A percentile compares a stretch with the other conserved stretches of the same genome.
These are phyloP conservation scores for Biscogniauxia marginata DNA, from an alignment of 2,329 filamentous ascomycete species.

Conservation along the genomic window DNA sequence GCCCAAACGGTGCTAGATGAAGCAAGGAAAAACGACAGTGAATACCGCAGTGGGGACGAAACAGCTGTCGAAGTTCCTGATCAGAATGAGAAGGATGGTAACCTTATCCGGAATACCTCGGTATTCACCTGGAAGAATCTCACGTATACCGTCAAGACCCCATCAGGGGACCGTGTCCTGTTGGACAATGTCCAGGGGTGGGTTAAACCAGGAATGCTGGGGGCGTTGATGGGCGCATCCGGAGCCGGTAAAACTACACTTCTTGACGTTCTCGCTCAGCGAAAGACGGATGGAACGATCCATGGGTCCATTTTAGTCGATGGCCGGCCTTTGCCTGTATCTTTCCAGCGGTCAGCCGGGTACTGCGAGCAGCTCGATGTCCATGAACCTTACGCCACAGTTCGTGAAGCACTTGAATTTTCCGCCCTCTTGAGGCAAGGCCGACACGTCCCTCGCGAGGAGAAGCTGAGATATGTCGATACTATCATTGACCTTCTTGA, in stretches of 20 bases:
- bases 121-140: constrained; percentile 54
- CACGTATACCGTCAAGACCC: constrained; percentile 51
- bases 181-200: constrained; percentile 79
- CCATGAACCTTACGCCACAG: constrained; percentile 64
- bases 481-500: constrained; percentile 68
- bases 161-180: constrained; percentile 65
- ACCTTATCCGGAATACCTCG: constrained; percentile 12
- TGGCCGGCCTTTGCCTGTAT: constrained; percentile 66
- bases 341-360: constrained; percentile 78
- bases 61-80: neutral
- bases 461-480: constrained; percentile 69
- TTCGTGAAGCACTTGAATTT: constrained; percentile 65
- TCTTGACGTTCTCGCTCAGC: constrained; percentile 30
- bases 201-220: constrained; percentile 78
- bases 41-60: neutral
- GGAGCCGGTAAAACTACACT: constrained; percentile 33
- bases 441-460: constrained; percentile 51
- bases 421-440: constrained; percentile 64
- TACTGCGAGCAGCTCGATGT: constrained; percentile 66
- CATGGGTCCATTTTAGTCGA: constrained; percentile 79
- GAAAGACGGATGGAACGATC: constrained; percentile 74
- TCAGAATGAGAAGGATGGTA: neutral
- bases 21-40: neutral
- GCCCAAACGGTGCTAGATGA: neutral
- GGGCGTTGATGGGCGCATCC: constrained; percentile 69